Conservation (phyloP, 2,329 filamentous ascomycete genomes). For the Neopestalotiopsis clavispora region DNA sequence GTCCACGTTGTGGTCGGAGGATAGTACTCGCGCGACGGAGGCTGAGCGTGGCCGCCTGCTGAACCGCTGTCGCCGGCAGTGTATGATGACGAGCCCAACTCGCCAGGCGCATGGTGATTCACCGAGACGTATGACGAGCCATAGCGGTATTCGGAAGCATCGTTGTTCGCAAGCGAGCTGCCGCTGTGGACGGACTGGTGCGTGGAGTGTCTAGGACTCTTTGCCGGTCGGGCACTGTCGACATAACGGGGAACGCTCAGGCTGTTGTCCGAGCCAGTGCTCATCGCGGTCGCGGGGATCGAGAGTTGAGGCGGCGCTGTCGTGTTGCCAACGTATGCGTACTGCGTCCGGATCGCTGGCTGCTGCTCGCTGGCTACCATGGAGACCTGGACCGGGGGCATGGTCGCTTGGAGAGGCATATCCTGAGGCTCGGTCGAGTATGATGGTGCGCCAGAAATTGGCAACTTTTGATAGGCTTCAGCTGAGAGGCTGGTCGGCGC, state of each 20-base stretch:
- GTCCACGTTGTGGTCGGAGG: conserved; percentile 57
- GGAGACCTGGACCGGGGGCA: conserved; percentile 59
- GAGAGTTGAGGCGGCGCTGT: conserved; percentile 57
- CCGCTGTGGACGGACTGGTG: conserved; percentile 59
- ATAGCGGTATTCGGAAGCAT: conserved; percentile 62
- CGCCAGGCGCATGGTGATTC: conserved; percentile 34
- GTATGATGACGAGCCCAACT: conserved; percentile 42
- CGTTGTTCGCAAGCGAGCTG: conserved; percentile 53
- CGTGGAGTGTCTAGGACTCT: conserved; percentile 59
- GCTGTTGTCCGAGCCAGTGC: conserved; percentile 48
- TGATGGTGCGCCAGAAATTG: conserved; percentile 51
- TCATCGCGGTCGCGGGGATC: conserved; percentile 43
- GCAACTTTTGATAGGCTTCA: conserved; percentile 59
- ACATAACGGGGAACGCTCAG: conserved; percentile 63
- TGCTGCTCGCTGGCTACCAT: conserved; percentile 54
- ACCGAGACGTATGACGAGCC: conserved; percentile 48
- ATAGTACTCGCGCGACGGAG: conserved; percentile 45
- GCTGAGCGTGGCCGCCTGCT: conserved; percentile 20
- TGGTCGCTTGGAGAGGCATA: conserved; percentile 56
- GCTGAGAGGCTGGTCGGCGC: conserved; percentile 55
- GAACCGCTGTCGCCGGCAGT: conserved; percentile 25
- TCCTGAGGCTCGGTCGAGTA: conserved; percentile 59
- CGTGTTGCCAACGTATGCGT: conserved; percentile 57
- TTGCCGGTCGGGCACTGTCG: conserved; percentile 59
- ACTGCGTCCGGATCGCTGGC: conserved; percentile 55